These are phyloP conservation scores for Sporothrix brunneoviolacea DNA, from an alignment of 2,329 filamentous ascomycete species.

Conservation along the genomic window DNA sequence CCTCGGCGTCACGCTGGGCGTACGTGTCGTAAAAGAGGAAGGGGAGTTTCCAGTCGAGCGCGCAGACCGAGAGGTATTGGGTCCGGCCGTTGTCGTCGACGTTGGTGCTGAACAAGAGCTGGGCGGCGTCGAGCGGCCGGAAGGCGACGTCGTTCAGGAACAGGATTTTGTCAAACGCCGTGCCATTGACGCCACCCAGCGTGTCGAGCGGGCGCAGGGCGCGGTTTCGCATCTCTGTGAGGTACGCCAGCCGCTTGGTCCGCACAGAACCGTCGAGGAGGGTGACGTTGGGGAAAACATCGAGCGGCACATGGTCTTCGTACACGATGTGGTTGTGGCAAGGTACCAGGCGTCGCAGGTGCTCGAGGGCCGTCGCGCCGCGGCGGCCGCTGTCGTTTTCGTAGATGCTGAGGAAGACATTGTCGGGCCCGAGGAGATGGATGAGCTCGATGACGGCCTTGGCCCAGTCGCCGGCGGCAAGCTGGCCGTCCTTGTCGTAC, in stretches of 20 bases:
- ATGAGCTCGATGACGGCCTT: constrained; percentile 53
- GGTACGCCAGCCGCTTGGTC: constrained; percentile 65
- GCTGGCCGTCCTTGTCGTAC: constrained; percentile 54
- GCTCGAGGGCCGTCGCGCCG: constrained; percentile 47
- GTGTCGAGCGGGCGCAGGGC: constrained; percentile 58
- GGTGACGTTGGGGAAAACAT: constrained; percentile 50
- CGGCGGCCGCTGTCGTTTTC: constrained; percentile 60
- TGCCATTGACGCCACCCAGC: constrained; percentile 30
- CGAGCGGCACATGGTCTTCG: constrained; percentile 51
- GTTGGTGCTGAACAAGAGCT: constrained; percentile 58
- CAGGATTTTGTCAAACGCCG: constrained; percentile 49
- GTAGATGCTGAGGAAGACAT: constrained; percentile 67
- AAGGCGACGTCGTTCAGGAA: constrained; percentile 62
- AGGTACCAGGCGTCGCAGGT: constrained; percentile 42
- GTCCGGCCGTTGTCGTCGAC: constrained; percentile 43
- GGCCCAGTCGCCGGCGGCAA: constrained; percentile 61
- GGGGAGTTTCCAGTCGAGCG: constrained; percentile 62
- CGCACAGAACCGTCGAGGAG: constrained; percentile 56
- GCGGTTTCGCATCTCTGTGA: constrained; percentile 68
- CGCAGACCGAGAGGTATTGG: constrained; percentile 62
- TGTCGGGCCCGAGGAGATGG: constrained; percentile 57
- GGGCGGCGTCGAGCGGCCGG: constrained; percentile 44
- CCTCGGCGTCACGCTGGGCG: constrained; percentile 60
- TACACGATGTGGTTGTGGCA: constrained; percentile 48
- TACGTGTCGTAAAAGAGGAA: constrained; percentile 69